These are phyloP conservation scores for Diaporthe nobilis DNA, from an alignment of 2,329 filamentous ascomycete species.

Conservation along the genomic window DNA sequence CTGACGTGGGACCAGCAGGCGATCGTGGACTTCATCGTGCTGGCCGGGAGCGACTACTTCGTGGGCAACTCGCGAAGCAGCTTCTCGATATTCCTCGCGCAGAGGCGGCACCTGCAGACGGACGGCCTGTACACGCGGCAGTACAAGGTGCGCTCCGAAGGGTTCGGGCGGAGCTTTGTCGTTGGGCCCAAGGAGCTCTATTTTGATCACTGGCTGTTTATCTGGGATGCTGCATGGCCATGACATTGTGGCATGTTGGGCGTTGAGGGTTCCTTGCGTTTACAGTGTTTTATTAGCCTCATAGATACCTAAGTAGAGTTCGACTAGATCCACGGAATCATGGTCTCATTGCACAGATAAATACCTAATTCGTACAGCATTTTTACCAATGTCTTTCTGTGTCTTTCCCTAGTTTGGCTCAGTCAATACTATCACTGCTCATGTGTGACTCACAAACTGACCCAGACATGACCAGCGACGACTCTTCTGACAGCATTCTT, in stretches of 20 bases:
- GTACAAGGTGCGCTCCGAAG: slow-evolving; percentile 58
- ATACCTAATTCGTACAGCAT: not conserved
- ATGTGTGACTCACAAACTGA: not conserved
- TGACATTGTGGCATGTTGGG: slow-evolving; percentile 42
- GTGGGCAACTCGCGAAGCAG: slow-evolving; percentile 62
- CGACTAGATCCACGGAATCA: not conserved
- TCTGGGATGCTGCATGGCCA: slow-evolving; percentile 62
- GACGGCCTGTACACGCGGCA: slow-evolving; percentile 58
- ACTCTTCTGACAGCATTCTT: not conserved
- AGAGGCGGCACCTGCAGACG: slow-evolving; percentile 59
- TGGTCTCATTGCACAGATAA: not conserved
- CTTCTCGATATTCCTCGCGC: slow-evolving; percentile 62
- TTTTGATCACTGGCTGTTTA: slow-evolving; percentile 64
- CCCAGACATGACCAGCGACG: not conserved
- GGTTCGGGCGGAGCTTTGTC: slow-evolving; percentile 59
- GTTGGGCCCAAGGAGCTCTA: slow-evolving; percentile 61
- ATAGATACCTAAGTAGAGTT: slow-evolving; percentile 1
- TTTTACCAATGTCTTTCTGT: not conserved
- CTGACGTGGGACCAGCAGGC: slow-evolving; percentile 63
- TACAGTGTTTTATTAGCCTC: not conserved
- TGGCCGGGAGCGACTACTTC: slow-evolving; percentile 57
- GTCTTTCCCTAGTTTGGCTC: not conserved
- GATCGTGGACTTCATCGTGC: slow-evolving; percentile 58
- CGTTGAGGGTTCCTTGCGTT: not conserved
- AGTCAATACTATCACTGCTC: not conserved